Percentiles rank a stretch among this genome's conserved stretches.
Conservation (phyloP, 2,329 filamentous ascomycete species). For the Colletotrichum spaethianum region DNA sequence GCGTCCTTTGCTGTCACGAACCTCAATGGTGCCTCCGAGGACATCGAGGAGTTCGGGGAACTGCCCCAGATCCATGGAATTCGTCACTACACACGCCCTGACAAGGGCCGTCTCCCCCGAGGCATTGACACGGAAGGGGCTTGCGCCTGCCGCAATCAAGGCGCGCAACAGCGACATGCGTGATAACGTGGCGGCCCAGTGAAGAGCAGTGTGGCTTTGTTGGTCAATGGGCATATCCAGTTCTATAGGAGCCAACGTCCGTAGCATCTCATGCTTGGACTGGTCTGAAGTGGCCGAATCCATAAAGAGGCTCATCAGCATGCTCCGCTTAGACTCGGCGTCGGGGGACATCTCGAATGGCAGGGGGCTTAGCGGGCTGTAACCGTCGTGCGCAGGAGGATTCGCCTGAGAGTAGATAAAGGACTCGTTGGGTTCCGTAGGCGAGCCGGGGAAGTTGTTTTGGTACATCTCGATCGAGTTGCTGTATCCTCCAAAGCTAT, state of each 20-base stretch:
- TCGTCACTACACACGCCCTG: slow-evolving; percentile 92
- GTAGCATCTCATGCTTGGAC: slow-evolving; percentile 82
- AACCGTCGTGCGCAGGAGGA: slow-evolving; percentile 57
- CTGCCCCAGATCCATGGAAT: slow-evolving; percentile 90
- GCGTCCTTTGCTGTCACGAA: slow-evolving; percentile 88
- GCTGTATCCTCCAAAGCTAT: slow-evolving; percentile 70
- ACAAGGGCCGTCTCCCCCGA: slow-evolving; percentile 94
- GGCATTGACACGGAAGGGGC: slow-evolving; percentile 88
- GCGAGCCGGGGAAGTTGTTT: slow-evolving; percentile 75
- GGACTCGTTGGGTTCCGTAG: slow-evolving; percentile 85
- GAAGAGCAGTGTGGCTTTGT: slow-evolving; percentile 89
- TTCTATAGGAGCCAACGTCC: slow-evolving; percentile 82
- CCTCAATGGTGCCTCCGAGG: slow-evolving; percentile 89
- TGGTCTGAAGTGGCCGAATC: slow-evolving; percentile 79
- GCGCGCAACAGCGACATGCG: slow-evolving; percentile 86
- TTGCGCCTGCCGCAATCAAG: slow-evolving; percentile 87
- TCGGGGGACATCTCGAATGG: slow-evolving; percentile 73
- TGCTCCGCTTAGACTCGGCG: slow-evolving; percentile 83
- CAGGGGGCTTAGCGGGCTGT: slow-evolving; percentile 75
- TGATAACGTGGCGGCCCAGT: slow-evolving; percentile 96
- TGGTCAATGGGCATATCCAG: slow-evolving; percentile 94
- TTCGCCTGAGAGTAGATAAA: slow-evolving; percentile 75
- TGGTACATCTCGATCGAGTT: slow-evolving; percentile 64
- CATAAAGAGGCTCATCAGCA: slow-evolving; percentile 87
- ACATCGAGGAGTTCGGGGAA: slow-evolving; percentile 94